Evolutionary conservation across 2,329 filamentous ascomycete genomes (phyloP), one percentile per base, ranked within the genome.

Genomic region (Phyllosticta citribraziliensis): DNA sequence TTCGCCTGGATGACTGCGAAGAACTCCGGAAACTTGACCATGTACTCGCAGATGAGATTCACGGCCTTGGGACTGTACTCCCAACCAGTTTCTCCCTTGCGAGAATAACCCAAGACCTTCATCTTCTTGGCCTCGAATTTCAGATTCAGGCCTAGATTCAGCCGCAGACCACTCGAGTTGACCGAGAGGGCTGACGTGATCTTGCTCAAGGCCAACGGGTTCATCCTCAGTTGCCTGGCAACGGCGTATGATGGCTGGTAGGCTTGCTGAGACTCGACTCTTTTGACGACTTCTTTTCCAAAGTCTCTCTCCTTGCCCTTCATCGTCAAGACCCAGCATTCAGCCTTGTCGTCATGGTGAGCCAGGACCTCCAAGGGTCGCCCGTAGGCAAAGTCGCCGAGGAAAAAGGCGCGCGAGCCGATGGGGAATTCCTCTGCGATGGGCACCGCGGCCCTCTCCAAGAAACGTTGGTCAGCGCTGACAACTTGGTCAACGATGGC

Each of bases 121-220:
- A 92, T 82, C 75, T 97, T 96, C 76, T 90, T 93, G 2, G 85
- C 90, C 72, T 99, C 94, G 63, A 99, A 99, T 73, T 99, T 99
- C 66, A 99, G 81, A 70, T 99, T 99, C 64, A 99, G 80, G 0
- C 94, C 94, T 24, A 99, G 79, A 68, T 99, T 99, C 64, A 96
- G 82, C 67, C 89, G 88, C 62, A 91, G 79, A 25, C 89, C 91
- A 62, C 90, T 90, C 3, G 93, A 85, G 19, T 85, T 84, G 62
- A 99, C 89, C 60, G 87, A 88, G 73, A 96, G 97, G 0, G 93
- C 92, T 1, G 94, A 96, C 0, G 94, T 97, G 68, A 99, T 89
- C 80, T 96, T 99, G 74, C 92, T 96, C 33, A 99, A 79, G 2
- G 94, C 88, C 56, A 99, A 80, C 8, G 92, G 88, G 66, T 96